Evolutionary conservation across 768 basidiomycete genomes (phyloP).

Genomic region (Paxillus rubicundulus): DNA sequence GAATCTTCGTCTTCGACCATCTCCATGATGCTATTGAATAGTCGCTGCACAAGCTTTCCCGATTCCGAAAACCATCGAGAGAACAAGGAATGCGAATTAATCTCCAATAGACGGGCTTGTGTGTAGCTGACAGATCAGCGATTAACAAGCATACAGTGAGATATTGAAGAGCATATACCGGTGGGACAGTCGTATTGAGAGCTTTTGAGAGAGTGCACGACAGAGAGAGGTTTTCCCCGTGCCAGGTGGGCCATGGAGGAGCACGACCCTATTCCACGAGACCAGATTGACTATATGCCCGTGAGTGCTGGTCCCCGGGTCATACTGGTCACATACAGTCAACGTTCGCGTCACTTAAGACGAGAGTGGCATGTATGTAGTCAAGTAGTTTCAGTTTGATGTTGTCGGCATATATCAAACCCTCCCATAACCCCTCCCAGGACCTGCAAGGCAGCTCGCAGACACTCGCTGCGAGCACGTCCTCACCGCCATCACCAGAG

Average conservation of each 20-base stretch:
- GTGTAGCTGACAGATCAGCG: constrained; percentile 58
- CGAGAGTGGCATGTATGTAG: constrained; percentile 90
- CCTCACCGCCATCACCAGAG: constrained; percentile 54
- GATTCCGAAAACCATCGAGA: constrained; percentile 99
- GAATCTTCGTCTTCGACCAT: constrained; percentile 88
- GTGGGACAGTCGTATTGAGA: constrained; percentile 85
- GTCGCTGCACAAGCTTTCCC: constrained; percentile 92
- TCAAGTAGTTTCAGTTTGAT: constrained; percentile 88
- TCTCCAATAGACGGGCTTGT: constrained; percentile 86
- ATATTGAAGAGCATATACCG: constrained; percentile 45
- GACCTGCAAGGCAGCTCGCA: constrained; percentile 80
- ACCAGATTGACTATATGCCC: constrained; percentile 73
- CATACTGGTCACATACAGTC: constrained; percentile 55
- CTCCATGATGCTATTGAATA: constrained; percentile 87
- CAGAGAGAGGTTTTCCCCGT: constrained; percentile 97
- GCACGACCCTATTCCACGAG: constrained; percentile 92
- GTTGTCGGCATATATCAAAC: constrained; percentile 78
- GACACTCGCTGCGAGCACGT: constrained; percentile 85
- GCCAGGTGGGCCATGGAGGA: constrained; percentile 95
- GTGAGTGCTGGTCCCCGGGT: constrained; percentile 4
- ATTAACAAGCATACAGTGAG: constrained; percentile 1
- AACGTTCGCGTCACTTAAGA: constrained; percentile 87
- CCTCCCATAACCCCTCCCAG: constrained; percentile 93
- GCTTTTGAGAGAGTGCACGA: constrained; percentile 91
- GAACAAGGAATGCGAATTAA: constrained; percentile 97